A percentile compares a stretch with the other conserved stretches of the same genome.
phyloP scores from a whole-genome alignment of 306 rosid species.

The Comarum palustre region DNA sequence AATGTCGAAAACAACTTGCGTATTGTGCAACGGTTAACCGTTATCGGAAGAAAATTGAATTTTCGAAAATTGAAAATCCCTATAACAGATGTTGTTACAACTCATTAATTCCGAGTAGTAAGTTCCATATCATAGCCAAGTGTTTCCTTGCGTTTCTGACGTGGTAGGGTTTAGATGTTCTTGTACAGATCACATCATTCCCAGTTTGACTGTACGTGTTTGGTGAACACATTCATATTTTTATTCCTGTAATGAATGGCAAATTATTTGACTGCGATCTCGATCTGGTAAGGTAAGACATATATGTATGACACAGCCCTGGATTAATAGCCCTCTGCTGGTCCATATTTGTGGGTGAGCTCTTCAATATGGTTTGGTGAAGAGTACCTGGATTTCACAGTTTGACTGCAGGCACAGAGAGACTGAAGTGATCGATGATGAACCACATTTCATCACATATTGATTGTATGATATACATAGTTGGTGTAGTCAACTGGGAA shows the following conservation, averaged over 20 bases:
- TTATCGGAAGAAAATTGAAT: no score
- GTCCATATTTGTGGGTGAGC: not conserved
- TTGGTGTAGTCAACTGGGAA: constrained; percentile 2
- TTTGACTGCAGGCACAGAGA: not conserved
- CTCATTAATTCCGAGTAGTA: not conserved
- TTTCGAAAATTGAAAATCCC: no score
- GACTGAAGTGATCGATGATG: not conserved
- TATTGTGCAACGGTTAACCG: no score
- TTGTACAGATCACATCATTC: not conserved
- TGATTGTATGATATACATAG: not conserved
- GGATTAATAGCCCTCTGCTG: not conserved
- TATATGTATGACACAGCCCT: not conserved
- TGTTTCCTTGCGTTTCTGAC: no score
- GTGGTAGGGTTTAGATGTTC: not conserved
- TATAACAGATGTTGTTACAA: no score
- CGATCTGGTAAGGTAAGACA: not conserved
- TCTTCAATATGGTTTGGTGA: not conserved
- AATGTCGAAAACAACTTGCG: no score
- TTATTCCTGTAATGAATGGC: not conserved
- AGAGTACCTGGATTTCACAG: not conserved
- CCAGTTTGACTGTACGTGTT: not conserved
- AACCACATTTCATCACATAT: not conserved
- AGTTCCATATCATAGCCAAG: not conserved
- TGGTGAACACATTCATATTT: not conserved
- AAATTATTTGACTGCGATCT: not conserved